Evolutionary conservation across 768 basidiomycete genomes (phyloP), one percentile per base, ranked within the genome.

Genomic region (Boletus sp.): DNA sequence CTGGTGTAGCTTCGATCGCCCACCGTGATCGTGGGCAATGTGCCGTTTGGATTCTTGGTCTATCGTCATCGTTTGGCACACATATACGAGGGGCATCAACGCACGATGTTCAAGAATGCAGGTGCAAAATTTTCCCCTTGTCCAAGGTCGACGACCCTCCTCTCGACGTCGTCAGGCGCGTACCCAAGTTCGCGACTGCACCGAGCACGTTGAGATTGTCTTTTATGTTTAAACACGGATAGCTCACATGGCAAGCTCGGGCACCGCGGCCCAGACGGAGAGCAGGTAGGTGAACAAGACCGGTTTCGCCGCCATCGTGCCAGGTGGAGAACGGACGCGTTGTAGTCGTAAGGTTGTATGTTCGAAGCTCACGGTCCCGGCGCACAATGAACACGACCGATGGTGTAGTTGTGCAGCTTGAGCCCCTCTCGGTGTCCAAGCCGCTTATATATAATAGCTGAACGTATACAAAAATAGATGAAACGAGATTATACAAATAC

Each of bases 61-160:
- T 41, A n/a, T 40, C 41, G 54, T 55, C 48, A 56, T 30, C 9
- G 30, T n/a, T 10, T 7, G 50, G 42, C 47, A 47, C 29, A 9
- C 3, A 32, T 20, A 20, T 37, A 29, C 4, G 17, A 33, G 41
- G 33, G n/a, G 18, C 17, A 33, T 39, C 20, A 10, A 64, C 56
- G 47, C 15, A 79, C 78, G 46, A 79, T 64, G 52, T 71, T 66
- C 46, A 82, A 52, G 67, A 83, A 83, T 8, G 68, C 59, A 11
- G 80, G 80, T 4, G 65, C 64, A 56, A 82, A 80, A 64, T 83
- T 83, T 55, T 73, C 77, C 41, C 81, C 82, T 30, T 78, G 69
- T 47, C 69, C 58, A 36, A 83, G 76, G 69, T 80, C 74, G 55
- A 79, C 59, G 40, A 61, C 59, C 64, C 73, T 71, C 46, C 48